Evolutionary conservation across 2,329 filamentous ascomycete genomes (phyloP).

Genomic region (Sphaceloma murrayae): DNA sequence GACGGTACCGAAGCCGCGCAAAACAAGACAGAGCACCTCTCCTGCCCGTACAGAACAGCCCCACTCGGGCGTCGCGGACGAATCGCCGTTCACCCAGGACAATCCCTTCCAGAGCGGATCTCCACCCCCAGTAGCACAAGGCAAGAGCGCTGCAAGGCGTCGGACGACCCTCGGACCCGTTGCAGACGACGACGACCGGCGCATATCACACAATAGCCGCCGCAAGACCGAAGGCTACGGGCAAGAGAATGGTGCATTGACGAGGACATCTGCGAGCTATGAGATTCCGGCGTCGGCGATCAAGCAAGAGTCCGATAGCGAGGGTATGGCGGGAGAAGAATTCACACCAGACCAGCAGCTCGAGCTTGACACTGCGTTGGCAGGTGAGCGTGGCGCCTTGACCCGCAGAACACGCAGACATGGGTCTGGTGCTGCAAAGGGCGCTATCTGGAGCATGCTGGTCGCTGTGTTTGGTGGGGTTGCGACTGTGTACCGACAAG

Average conservation of each 20-base stretch:
- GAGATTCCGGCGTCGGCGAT: constrained; percentile 44
- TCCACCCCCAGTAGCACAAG: constrained; percentile 45
- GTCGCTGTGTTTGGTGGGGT: constrained; percentile 62
- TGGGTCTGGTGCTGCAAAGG: constrained; percentile 40
- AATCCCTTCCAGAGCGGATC: constrained; percentile 90
- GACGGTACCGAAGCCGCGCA: constrained; percentile 22
- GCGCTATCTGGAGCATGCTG: constrained; percentile 62
- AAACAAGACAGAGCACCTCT: constrained; percentile 32
- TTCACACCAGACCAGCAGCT: constrained; percentile 86
- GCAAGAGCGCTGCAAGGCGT: constrained; percentile 38
- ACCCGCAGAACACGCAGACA: constrained; percentile 13
- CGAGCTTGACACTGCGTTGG: constrained; percentile 64
- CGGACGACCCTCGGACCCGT: constrained; percentile 42
- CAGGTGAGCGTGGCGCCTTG: constrained; percentile 23
- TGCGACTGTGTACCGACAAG: constrained; percentile 76
- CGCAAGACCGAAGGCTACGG: constrained; percentile 35
- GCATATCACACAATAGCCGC: constrained; percentile 35
- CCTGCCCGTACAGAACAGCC: constrained; percentile 32
- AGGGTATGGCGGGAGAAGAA: constrained; percentile 66
- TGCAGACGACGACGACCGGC: constrained; percentile 31
- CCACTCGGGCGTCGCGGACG: constrained; percentile 23
- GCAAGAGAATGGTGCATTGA: constrained; percentile 46
- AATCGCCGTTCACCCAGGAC: constrained; percentile 71
- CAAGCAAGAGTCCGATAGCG: constrained; percentile 25
- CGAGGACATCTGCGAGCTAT: constrained; percentile 41